Conservation (phyloP, 148 eudicot species). For the Diospyros kaki region DNA sequence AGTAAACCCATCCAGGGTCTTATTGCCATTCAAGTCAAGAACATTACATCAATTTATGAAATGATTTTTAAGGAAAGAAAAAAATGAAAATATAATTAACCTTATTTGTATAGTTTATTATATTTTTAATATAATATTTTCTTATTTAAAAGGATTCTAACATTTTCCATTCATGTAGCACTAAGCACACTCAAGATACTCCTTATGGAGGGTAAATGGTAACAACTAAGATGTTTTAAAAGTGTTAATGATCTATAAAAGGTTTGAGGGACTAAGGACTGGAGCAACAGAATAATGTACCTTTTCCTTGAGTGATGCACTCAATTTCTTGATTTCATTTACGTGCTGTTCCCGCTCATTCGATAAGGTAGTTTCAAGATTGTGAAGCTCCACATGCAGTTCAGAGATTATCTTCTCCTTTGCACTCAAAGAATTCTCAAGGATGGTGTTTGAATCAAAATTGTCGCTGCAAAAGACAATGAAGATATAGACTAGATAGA, state of each 20-base stretch:
- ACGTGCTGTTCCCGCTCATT: conserved; percentile 72
- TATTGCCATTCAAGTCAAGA: too few species aligned
- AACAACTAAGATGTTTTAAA: neutral
- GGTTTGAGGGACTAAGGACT: neutral
- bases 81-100: too few species aligned
- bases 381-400: conserved; percentile 89
- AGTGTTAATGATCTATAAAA: neutral
- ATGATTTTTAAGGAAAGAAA: too few species aligned
- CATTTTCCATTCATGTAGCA: neutral
- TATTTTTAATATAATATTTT: neutral
- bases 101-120: too few species aligned
- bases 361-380: conserved; percentile 76
- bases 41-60: too few species aligned
- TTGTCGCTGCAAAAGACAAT: conserved; percentile 57
- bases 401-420: conserved; percentile 96
- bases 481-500: conserved; percentile 5
- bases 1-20: too few species aligned
- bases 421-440: conserved; percentile 88
- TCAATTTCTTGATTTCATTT: conserved; percentile 76
- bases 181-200: conserved; percentile 1
- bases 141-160: neutral
- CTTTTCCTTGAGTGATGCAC: conserved; percentile 74
- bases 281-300: conserved; percentile 21
- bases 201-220: neutral
- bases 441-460: conserved; percentile 65